Conservation (phyloP, 129 eudicot species). For the sunflower (Helianthus annuus) region HanXRQr2.0-SUNRISE NC_035440.2:73158031-73158530, state of each 20-base stretch:
- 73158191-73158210: not conserved
- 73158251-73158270: not conserved
- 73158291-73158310: not conserved
- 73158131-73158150: too few relatives aligned
- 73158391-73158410: conserved; percentile 34
- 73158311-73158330: conserved; percentile 43
- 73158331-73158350: conserved; percentile 67
- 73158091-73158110: too few relatives aligned
- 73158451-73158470: conserved; percentile 30
- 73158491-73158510: conserved; percentile 41
- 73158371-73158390: conserved; percentile 62
- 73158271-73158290: not conserved
- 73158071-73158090: not conserved
- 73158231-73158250: not conserved
- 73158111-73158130: too few relatives aligned
- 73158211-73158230: not conserved
- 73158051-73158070: not conserved
- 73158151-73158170: not conserved
- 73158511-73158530: conserved; percentile 48
- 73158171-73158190: not conserved
- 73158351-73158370: conserved; percentile 90
- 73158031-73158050: not conserved
- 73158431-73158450: conserved; percentile 36
- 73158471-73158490: conserved; percentile 44
- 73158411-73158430: conserved; percentile 30